Percentiles rank a stretch among this genome's conserved stretches.
Conservation (phyloP, 163 green algal genomes). For the Chlamydomonas reinhardtii region DNA sequence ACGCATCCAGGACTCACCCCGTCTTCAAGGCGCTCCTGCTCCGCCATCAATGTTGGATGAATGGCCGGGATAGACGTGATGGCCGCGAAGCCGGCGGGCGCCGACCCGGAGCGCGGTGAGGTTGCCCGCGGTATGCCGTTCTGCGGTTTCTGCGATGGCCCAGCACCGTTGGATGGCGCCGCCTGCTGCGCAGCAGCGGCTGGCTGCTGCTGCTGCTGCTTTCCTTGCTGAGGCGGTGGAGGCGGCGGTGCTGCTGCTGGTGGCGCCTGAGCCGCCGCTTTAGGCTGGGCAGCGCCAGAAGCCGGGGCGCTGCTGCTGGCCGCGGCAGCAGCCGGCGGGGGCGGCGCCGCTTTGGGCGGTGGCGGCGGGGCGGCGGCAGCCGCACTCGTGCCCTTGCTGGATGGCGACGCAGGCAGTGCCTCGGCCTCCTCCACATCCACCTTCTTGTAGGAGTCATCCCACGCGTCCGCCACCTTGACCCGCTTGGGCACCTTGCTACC, state of each 20-base stretch:
- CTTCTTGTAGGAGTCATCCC: slow-evolving; percentile 49
- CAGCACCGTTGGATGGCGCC: too few relatives aligned
- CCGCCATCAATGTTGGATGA: slow-evolving; percentile 28
- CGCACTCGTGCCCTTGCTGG: background rate
- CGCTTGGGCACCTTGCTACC: slow-evolving; percentile 15
- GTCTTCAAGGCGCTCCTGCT: slow-evolving; percentile 36
- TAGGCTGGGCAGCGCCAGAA: background rate
- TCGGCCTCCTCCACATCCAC: slow-evolving; percentile 39
- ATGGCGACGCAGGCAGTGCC: background rate
- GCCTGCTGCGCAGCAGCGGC: too few relatives aligned
- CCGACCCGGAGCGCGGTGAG: background rate
- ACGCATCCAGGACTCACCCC: background rate
- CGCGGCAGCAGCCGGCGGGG: background rate
- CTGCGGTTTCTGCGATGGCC: background rate
- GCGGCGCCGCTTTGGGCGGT: background rate
- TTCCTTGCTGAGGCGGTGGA: background rate
- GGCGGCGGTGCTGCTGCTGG: background rate
- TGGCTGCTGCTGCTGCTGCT: background rate
- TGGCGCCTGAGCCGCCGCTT: background rate
- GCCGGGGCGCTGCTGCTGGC: background rate
- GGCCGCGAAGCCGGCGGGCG: background rate
- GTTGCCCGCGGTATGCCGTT: background rate
- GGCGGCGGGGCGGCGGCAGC: background rate
- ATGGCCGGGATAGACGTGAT: slow-evolving; percentile 15
- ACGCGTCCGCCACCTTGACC: slow-evolving; percentile 42